phyloP scores from a whole-genome alignment of 495 filamentous ascomycete species.

The Pseudotulostoma volvatum region DNA sequence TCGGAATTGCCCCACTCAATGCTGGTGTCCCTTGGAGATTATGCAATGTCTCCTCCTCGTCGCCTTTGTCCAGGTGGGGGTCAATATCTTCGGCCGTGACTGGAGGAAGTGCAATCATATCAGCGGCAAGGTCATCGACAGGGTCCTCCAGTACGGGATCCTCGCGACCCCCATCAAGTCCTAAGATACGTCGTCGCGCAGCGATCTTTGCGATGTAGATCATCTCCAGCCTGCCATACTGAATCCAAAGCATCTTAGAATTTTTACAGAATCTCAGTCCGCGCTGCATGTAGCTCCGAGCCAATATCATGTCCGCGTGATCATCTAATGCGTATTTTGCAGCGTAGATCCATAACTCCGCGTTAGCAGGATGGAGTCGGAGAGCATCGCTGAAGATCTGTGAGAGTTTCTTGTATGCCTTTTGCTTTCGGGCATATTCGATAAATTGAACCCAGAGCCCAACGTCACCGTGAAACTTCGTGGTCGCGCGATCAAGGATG shows the following conservation, averaged over 20 bases:
- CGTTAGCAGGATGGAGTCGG: constrained; percentile 67
- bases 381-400: constrained; percentile 61
- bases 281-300: constrained; percentile 73
- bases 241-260: constrained; percentile 58
- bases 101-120: constrained; percentile 45
- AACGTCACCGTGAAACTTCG: constrained; percentile 68
- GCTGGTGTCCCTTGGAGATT: constrained; percentile 63
- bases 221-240: constrained; percentile 85
- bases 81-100: constrained; percentile 53
- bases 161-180: constrained; percentile 38
- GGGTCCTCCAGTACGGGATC: constrained; percentile 22
- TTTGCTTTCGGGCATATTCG: constrained; percentile 58
- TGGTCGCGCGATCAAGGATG: constrained; percentile 73
- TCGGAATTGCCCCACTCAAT: constrained; percentile 74
- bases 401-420: constrained; percentile 63
- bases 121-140: constrained; percentile 23
- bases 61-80: constrained; percentile 34
- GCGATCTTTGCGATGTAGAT: constrained; percentile 74
- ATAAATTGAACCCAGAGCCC: constrained; percentile 88
- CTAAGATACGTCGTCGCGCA: constrained; percentile 49
- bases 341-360: constrained; percentile 76
- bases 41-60: constrained; percentile 37
- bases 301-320: constrained; percentile 69
- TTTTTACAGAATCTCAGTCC: constrained; percentile 75
- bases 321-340: constrained; percentile 59